phyloP scores from a whole-genome alignment of 805 yeast species.

The Kodamaea leandrae region DNA sequence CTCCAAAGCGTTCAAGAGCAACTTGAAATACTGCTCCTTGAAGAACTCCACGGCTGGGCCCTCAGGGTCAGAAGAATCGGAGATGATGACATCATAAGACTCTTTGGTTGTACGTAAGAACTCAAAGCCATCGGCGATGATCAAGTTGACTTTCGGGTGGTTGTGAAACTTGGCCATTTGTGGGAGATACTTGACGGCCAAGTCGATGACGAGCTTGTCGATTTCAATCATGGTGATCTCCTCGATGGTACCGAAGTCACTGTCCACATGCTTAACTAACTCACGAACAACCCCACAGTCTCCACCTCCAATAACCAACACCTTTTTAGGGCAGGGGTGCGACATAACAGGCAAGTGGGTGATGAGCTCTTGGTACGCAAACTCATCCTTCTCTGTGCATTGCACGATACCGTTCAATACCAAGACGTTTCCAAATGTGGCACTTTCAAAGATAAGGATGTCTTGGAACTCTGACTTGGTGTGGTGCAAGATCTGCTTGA shows the following conservation, averaged over 20 bases:
- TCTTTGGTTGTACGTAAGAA: slow-evolving; percentile 50
- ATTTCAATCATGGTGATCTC: slow-evolving; percentile 81
- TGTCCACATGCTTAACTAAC: slow-evolving; percentile 64
- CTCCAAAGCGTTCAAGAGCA: slow-evolving; percentile 61
- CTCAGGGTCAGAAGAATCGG: slow-evolving; percentile 93
- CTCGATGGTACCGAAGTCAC: slow-evolving; percentile 46
- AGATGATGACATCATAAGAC: slow-evolving; percentile 78
- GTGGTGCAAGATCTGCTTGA: slow-evolving; percentile 62
- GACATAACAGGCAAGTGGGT: slow-evolving; percentile 78
- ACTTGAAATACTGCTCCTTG: slow-evolving; percentile 69
- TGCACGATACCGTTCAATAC: slow-evolving; percentile 89
- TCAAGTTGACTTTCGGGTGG: slow-evolving; percentile 64
- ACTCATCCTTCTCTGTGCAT: slow-evolving; percentile 90
- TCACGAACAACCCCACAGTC: slow-evolving; percentile 95
- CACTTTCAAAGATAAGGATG: slow-evolving; percentile 71
- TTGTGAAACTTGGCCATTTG: slow-evolving; percentile 65
- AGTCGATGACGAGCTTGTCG: slow-evolving; percentile 75
- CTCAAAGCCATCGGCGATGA: slow-evolving; percentile 81
- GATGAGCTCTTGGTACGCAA: slow-evolving; percentile 91
- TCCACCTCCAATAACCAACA: slow-evolving; percentile 91
- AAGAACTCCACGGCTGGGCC: slow-evolving; percentile 93
- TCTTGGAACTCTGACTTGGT: slow-evolving; percentile 76
- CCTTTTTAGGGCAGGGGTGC: slow-evolving; percentile 71
- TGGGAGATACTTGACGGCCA: slow-evolving; percentile 71
- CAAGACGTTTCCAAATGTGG: slow-evolving; percentile 79